A percentile compares a stretch with the other conserved stretches of the same genome.
Evolutionary conservation across 495 filamentous ascomycete species (phyloP).

Genomic region (Talaromyces wortmannii): DNA sequence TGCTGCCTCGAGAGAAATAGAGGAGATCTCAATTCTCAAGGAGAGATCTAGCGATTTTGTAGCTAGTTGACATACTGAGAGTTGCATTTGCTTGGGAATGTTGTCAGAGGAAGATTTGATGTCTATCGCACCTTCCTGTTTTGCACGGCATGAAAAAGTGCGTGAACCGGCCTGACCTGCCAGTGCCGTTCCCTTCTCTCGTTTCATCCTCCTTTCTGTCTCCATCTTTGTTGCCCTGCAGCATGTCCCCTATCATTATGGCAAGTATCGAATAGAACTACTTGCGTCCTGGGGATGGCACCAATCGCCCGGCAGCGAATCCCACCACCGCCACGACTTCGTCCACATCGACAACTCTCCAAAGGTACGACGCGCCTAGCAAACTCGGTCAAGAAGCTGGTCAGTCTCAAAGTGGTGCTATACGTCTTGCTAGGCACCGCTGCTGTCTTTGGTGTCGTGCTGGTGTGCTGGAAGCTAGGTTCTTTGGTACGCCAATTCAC

Average conservation of each 20-base stretch:
- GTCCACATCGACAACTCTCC: background rate
- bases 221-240: background rate
- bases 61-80: too few species aligned
- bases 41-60: too few species aligned
- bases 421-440: constrained; percentile 33
- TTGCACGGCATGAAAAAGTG: too few species aligned
- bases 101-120: too few species aligned
- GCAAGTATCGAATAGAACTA: background rate
- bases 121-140: too few species aligned
- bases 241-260: constrained; percentile 2
- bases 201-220: background rate
- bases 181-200: background rate
- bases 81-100: too few species aligned
- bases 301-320: background rate
- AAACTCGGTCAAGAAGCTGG: constrained; percentile 8
- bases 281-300: constrained; percentile 1
- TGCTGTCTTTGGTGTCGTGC: constrained; percentile 27
- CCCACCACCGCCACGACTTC: background rate
- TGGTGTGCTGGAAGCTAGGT: constrained; percentile 36
- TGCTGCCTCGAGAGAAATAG: too few species aligned
- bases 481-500: constrained; percentile 29
- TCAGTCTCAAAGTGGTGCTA: constrained; percentile 20
- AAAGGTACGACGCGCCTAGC: background rate
- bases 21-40: too few species aligned
- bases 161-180: too few species aligned